These are phyloP conservation scores for Penicillium sp. DNA, from an alignment of 2,329 filamentous ascomycete species.

Conservation along the genomic window DNA sequence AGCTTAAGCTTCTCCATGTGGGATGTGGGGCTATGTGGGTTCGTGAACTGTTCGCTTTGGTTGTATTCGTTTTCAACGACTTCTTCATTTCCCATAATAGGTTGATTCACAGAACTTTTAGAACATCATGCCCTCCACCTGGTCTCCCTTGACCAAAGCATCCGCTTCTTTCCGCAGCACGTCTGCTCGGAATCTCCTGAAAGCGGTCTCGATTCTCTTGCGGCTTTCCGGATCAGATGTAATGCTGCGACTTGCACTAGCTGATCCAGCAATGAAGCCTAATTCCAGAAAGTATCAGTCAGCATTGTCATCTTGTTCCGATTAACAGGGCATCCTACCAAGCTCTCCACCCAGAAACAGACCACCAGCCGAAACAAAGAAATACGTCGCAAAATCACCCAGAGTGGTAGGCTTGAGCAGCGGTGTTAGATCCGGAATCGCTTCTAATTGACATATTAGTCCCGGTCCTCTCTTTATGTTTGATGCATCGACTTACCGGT, in stretches of 20 bases:
- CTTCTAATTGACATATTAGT: constrained; percentile 41
- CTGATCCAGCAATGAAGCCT: constrained; percentile 56
- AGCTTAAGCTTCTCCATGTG: constrained; percentile 7
- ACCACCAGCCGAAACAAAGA: constrained; percentile 58
- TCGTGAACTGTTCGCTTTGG: not conserved
- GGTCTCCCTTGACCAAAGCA: constrained; percentile 46
- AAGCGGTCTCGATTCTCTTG: constrained; percentile 59
- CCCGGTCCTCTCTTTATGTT: not conserved
- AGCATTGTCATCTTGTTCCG: not conserved
- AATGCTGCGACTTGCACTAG: constrained; percentile 52
- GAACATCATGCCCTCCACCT: constrained; percentile 24
- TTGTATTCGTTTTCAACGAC: not conserved
- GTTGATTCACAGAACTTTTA: not conserved
- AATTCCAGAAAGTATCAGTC: not conserved
- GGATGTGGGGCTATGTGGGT: constrained; percentile 2
- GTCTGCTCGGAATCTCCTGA: constrained; percentile 59
- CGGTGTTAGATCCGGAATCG: constrained; percentile 58
- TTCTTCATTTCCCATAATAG: not conserved
- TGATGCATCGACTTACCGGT: constrained; percentile 41
- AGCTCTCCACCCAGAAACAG: constrained; percentile 62
- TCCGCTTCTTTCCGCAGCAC: constrained; percentile 58
- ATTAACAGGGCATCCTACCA: constrained; percentile 16
- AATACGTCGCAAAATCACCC: constrained; percentile 60
- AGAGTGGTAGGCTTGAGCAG: constrained; percentile 54
- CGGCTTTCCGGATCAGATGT: constrained; percentile 51